Base-by-base conservation (phyloP, 768 basidiomycete genomes). In the Termitomyces sp. region DNA sequence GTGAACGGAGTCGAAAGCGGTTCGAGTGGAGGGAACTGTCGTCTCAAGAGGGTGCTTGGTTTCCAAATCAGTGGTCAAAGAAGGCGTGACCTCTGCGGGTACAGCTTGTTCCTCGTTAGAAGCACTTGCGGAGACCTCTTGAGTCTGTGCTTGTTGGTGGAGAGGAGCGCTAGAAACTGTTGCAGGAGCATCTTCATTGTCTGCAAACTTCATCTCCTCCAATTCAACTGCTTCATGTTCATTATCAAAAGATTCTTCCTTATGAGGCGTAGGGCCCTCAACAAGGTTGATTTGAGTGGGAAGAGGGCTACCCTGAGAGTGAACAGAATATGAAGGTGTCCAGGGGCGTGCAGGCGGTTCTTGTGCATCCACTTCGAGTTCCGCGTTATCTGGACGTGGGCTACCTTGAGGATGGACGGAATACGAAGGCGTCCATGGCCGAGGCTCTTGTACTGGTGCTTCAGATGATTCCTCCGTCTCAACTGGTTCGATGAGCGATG, bases 271-370 rank as follows among this genome's bases (percentile, higher is more conserved):
- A 35, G 36, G 16, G 16, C 63, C 69, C 35, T 62, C 60, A 24
- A 22, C 55, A 45, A 65, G 62, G 18, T 63, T 66, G 32, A 42
- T n/a, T 35, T 65, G 45, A 28, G 13, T 39, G 5, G 60, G 66
- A 16, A 68, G 58, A 35, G 71, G 70, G 52, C 70, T 76, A 24
- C 78, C 78, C 63, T 80, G 79, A 20, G 69, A 72, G 36, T 77
- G 75, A 1, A 78, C 76, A 11, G 78, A 77, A 59, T 79, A 78
- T 32, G 78, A 78, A 35, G 76, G 74, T 20, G 75, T 77, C 77
- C 77, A 79, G 45, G 74, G 67, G n/a, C 68, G 69, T 2, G 67
- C 58, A 20, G 60, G 18, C 18, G 45, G 52, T 15, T 56, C 63
- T 24, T 58, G 49, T 20, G 33, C 39, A 33, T 60, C 61, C 8